Percentiles rank a stretch among this genome's conserved stretches.
Conservation (phyloP, 148 eudicot species). For the Dysphania ambrosioides region DNA sequence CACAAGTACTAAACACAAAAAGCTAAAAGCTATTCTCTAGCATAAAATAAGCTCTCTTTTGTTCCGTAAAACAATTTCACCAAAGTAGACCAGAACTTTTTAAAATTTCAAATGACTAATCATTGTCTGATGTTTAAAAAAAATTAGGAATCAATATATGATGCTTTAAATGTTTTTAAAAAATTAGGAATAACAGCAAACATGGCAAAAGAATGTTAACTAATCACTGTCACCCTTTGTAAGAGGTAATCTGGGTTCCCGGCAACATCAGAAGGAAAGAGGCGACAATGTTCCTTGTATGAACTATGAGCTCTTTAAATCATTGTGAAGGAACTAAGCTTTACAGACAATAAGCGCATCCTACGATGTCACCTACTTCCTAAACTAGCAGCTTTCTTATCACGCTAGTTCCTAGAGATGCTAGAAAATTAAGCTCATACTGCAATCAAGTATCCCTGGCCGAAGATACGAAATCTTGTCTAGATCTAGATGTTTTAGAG, state of each 20-base stretch:
- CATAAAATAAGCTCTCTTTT: not conserved
- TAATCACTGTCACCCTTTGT: not conserved
- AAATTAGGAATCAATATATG: not conserved
- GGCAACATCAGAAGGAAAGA: not conserved
- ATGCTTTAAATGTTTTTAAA: no score
- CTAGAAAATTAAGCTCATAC: not conserved
- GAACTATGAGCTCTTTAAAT: not conserved
- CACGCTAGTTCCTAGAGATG: not conserved
- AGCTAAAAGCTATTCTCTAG: not conserved
- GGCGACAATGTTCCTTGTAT: not conserved
- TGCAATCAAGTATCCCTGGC: not conserved
- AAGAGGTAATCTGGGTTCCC: not conserved
- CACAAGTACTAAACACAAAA: not conserved
- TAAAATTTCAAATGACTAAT: no score
- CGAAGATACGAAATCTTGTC: not conserved
- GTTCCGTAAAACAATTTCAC: no score
- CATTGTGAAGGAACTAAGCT: not conserved
- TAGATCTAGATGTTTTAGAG: not conserved
- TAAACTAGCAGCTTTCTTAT: not conserved
- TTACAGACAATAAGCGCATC: conserved; percentile 2
- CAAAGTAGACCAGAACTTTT: not conserved
- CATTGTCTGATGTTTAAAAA: no score
- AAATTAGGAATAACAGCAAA: not conserved
- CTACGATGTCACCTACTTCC: not conserved
- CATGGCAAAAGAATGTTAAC: not conserved